Evolutionary conservation across 495 filamentous ascomycete genomes (phyloP), one percentile per base, ranked within the genome.

Genomic region (Penicillium parvum): DNA sequence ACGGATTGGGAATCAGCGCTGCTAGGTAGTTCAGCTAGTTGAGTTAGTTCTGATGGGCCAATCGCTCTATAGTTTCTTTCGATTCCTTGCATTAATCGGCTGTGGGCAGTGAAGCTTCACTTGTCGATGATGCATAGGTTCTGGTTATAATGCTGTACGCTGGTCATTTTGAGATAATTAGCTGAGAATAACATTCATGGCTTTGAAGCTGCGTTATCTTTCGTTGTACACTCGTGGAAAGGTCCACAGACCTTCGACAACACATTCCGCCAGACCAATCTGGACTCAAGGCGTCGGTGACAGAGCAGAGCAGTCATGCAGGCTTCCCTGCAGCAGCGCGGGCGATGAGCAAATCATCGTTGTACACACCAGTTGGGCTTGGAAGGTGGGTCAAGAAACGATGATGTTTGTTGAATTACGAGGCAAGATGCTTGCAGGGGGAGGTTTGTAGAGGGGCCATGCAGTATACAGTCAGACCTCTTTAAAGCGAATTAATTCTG

Each of bases 361-460:
- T 57, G 55, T 63, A 68, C 63, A 66, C 63, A 64, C 56, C 44
- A 54, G 53, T 54, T 36, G 45, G 53, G 56, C 49, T 56, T 39
- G 36, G 32, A 25, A 47, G n/a, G 49, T 59, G 52, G 55, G 55
- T 43, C 43, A 22, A 38, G 41, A 43, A 54, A 49, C 51, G 41
- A 55, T 37, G 43, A 43, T 54, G 48, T 55, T 42, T 53, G 50
- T 46, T n/a, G 11, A 39, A 43, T 50, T 50, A 37, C 42, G 51
- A 50, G 45, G 42, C 50, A 32, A 53, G 45, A 45, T 48, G 36
- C 45, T 44, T 35, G 40, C 17, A 35, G 22, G 40, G 39, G 39
- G 32, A 7, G 10, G 23, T 19, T 9, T 26, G 43, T 46, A 19
- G 45, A 41, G 34, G 45, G 45, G 25, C 41, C 37, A 41, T 23